Percentiles rank a stretch among this genome's conserved stretches.
phyloP scores from a whole-genome alignment of 768 basidiomycete genomes.

The Amyloporia xantha region DNA sequence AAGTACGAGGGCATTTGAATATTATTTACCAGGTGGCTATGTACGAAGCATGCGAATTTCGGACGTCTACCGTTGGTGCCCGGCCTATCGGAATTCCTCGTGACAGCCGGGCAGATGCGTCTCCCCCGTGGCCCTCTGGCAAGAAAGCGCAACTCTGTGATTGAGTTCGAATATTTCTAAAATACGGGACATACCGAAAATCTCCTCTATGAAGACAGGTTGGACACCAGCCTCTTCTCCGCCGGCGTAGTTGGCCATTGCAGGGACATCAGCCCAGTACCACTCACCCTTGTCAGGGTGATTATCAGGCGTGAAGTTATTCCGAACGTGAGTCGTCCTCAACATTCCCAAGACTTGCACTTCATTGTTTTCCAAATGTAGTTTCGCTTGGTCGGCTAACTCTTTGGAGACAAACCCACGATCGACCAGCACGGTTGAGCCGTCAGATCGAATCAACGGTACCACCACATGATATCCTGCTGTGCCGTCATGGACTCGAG shows the following conservation, averaged over 20 bases:
- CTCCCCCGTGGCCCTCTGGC: conserved; percentile 79
- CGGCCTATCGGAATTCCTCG: conserved; percentile 86
- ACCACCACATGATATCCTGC: conserved; percentile 86
- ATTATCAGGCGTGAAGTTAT: conserved; percentile 87
- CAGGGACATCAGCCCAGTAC: conserved; percentile 86
- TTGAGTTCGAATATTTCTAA: neutral
- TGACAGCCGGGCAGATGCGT: conserved; percentile 48
- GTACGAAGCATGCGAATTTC: conserved; percentile 93
- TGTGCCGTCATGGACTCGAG: conserved; percentile 82
- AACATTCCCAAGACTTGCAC: conserved; percentile 85
- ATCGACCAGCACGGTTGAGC: conserved; percentile 84
- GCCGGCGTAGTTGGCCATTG: conserved; percentile 74
- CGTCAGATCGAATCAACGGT: conserved; percentile 73
- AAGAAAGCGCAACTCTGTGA: no score
- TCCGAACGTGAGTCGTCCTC: conserved; percentile 65
- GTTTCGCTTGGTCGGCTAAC: conserved; percentile 33
- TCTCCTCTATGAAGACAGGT: conserved; percentile 84
- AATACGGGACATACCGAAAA: conserved; percentile 61
- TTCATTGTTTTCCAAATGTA: conserved; percentile 39
- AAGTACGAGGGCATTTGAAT: neutral
- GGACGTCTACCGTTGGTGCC: conserved; percentile 72
- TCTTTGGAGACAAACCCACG: conserved; percentile 80
- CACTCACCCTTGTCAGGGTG: conserved; percentile 71
- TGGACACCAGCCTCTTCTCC: conserved; percentile 69
- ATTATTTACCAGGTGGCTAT: conserved; percentile 81